phyloP scores from a whole-genome alignment of 129 eudicot species.

The Flaveria robusta region DNA sequence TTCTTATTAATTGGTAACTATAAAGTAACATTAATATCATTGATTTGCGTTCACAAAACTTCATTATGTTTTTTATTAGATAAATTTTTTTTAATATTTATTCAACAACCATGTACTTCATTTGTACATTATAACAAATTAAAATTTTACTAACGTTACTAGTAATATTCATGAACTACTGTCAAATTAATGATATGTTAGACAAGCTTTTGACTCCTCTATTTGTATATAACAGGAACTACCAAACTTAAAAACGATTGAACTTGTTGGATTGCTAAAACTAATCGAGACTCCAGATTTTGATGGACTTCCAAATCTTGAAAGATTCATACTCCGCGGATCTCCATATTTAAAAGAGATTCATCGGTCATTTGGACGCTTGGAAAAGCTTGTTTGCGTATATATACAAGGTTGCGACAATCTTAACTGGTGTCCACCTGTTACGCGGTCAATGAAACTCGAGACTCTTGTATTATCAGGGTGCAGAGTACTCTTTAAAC shows the following conservation, averaged over 20 bases:
- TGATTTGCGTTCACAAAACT: no score
- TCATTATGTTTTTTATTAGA: no score
- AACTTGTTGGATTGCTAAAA: neutral
- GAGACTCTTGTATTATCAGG: neutral
- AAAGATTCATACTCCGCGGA: neutral
- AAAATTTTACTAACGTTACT: no score
- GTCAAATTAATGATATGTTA: no score
- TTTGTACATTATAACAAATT: no score
- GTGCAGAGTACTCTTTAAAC: neutral
- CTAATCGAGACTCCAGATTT: constrained; percentile 7
- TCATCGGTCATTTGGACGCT: constrained; percentile 22
- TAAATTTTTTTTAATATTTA: no score
- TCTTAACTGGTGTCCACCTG: neutral
- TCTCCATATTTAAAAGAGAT: neutral
- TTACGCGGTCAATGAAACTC: neutral
- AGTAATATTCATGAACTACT: no score
- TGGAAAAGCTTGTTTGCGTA: neutral
- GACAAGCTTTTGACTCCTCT: no score
- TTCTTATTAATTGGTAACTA: no score
- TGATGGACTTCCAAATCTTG: constrained; percentile 10
- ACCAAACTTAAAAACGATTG: constrained; percentile 7
- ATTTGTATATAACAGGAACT: neutral
- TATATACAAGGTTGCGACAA: neutral
- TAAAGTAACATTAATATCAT: no score
- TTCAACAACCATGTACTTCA: no score